Evolutionary conservation across 1,139 yeast genomes (phyloP), one percentile per base, ranked within the genome.

Genomic region (Candida sp.): DNA sequence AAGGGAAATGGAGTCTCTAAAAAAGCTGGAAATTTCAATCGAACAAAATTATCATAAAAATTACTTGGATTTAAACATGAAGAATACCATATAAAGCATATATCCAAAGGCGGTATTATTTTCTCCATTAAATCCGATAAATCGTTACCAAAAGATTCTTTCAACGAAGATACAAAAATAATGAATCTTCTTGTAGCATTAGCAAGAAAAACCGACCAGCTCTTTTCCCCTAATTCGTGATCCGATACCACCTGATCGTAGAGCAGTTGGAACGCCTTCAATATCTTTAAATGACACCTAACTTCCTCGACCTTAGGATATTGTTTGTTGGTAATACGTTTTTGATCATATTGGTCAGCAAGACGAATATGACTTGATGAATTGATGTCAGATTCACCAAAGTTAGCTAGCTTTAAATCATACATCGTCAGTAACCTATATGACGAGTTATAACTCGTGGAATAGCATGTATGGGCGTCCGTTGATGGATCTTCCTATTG

Each of bases 81-180:
- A 43, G 51, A 48, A 47, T 67, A 70, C 72, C 71, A 67, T 1
- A 66, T 64, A 64, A 66, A 57, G 11, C 66, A 46, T 7, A 66
- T 58, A 43, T 66, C 70, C 36, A 64, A 45, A 2, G 68, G 69
- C 3, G 69, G 68, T 33, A 63, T 40, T 6, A 32, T 32, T 32
- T 12, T 11, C 11, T 12, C 19, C 34, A 32, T 32, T 12, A 22
- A 35, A 9, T 21, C 8, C 19, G 15, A 7, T n/a, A 34, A 19
- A 15, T 35, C 22, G 8, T 22, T 22, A 9, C 29, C 29, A 35
- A 22, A 37, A 22, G 19, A 22, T 27, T 22, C 32, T 45, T 48
- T 32, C 35, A 53, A 45, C 0, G 54, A 54, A 11, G 55, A 50
- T 41, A 60, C 57, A 54, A 58, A 64, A 9, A 47, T 44, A 5